Evolutionary conservation across 2,329 filamentous ascomycete species (phyloP).

Genomic region (Cladophialophora chaetospira): DNA sequence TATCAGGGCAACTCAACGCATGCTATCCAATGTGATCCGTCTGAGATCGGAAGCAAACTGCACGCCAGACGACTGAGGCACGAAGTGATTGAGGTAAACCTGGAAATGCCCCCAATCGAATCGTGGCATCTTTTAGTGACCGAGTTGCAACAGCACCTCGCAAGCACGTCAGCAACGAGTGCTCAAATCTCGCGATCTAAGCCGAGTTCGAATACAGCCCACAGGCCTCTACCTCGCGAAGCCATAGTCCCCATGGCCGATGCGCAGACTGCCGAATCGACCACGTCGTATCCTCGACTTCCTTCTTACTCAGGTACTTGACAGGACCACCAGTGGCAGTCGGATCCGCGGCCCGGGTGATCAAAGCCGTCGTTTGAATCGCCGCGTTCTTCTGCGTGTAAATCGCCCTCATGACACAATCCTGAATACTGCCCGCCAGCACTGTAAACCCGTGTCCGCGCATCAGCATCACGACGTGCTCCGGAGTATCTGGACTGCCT

Average conservation of each 20-base stretch:
- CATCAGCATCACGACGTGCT: slow-evolving; percentile 46
- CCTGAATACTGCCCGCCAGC: slow-evolving; percentile 41
- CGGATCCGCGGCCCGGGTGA: not conserved
- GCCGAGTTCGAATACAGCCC: slow-evolving; percentile 20
- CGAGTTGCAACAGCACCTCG: not conserved
- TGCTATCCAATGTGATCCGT: no score
- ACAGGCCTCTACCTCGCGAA: slow-evolving; percentile 20
- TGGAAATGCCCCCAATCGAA: no score
- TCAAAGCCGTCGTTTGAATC: slow-evolving; percentile 40
- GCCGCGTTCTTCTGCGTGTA: slow-evolving; percentile 50
- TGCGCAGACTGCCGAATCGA: slow-evolving; percentile 6
- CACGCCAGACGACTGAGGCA: no score
- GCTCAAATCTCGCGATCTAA: no score
- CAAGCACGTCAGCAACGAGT: no score
- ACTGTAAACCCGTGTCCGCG: slow-evolving; percentile 49
- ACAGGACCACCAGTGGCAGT: not conserved
- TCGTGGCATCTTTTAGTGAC: no score
- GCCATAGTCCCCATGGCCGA: slow-evolving; percentile 24
- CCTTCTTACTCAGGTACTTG: slow-evolving; percentile 17
- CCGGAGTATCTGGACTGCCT: not conserved
- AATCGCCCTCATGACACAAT: slow-evolving; percentile 45
- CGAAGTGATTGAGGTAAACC: no score
- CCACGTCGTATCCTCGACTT: slow-evolving; percentile 11
- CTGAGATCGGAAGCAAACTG: no score
- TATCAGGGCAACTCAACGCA: no score